Percentiles rank a stretch among this genome's conserved stretches.
Conservation (phyloP, 2,329 filamentous ascomycete genomes). For the Daldinia sp. region DNA sequence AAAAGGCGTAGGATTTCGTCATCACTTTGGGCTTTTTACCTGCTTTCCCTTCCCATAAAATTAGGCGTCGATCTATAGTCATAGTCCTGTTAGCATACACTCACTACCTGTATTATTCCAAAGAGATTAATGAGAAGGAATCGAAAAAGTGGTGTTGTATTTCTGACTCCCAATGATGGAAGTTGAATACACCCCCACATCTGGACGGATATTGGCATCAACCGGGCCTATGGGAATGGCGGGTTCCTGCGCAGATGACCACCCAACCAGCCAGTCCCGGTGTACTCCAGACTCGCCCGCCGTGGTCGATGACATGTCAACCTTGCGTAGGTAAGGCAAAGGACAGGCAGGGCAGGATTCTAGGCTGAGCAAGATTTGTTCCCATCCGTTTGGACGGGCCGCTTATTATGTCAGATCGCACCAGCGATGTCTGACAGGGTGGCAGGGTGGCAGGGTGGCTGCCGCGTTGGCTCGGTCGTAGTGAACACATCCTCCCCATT, state of each 20-base stretch:
- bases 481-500: constrained; percentile 22
- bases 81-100: constrained; percentile 10
- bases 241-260: constrained; percentile 56
- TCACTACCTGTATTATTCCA: not conserved
- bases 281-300: constrained; percentile 33
- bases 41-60: constrained; percentile 8
- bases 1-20: constrained; percentile 31
- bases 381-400: constrained; percentile 42
- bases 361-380: constrained; percentile 37
- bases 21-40: constrained; percentile 20
- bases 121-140: not conserved
- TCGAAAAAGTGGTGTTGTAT: constrained; percentile 32
- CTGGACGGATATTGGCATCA: constrained; percentile 34
- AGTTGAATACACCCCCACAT: constrained; percentile 25
- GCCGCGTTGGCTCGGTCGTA: constrained; percentile 14
- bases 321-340: constrained; percentile 22
- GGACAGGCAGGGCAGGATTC: constrained; percentile 30
- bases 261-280: constrained; percentile 38
- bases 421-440: constrained; percentile 22
- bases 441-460: constrained; percentile 30
- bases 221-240: constrained; percentile 51
- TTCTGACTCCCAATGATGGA: constrained; percentile 28
- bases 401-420: constrained; percentile 42
- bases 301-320: constrained; percentile 49
- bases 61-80: constrained; percentile 19